A percentile compares a stretch with the other conserved stretches of the same genome.
phyloP scores from a whole-genome alignment of 2,329 filamentous ascomycete species.

The Metarhizium robertsii region DNA sequence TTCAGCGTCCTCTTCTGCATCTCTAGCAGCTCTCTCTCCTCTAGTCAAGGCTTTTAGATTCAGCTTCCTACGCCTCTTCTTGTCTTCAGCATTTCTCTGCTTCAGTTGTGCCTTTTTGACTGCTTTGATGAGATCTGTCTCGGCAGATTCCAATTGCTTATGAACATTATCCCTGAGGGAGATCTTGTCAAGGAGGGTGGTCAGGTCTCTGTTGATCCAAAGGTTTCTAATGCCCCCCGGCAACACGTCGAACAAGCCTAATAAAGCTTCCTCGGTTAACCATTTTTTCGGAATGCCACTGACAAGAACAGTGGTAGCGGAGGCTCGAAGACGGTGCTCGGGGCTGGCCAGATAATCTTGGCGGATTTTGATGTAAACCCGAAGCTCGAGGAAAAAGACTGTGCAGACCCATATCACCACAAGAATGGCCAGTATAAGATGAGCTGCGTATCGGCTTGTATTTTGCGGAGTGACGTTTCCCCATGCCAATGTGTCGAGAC shows the following conservation, averaged over 20 bases:
- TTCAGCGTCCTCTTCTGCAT: conserved; percentile 38
- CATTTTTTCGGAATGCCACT: conserved; percentile 85
- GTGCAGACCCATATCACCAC: conserved; percentile 79
- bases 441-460: conserved; percentile 68
- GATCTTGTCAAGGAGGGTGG: conserved; percentile 76
- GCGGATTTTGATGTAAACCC: conserved; percentile 82
- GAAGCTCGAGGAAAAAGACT: conserved; percentile 77
- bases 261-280: conserved; percentile 73
- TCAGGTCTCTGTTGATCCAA: conserved; percentile 90
- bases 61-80: conserved; percentile 46
- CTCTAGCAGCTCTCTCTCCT: conserved; percentile 36
- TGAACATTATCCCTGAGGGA: conserved; percentile 65
- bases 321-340: conserved; percentile 85
- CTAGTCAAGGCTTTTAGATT: conserved; percentile 42
- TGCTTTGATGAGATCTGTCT: conserved; percentile 72
- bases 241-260: conserved; percentile 87
- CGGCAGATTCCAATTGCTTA: conserved; percentile 62
- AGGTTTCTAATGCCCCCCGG: conserved; percentile 91
- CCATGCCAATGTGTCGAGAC: conserved; percentile 78
- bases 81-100: conserved; percentile 52
- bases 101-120: conserved; percentile 76
- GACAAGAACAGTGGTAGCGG: conserved; percentile 90
- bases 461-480: conserved; percentile 66
- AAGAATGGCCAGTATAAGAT: conserved; percentile 68
- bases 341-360: conserved; percentile 93